Evolutionary conservation across 345 rosid species (phyloP).

Genomic region (Brassica incana): DNA sequence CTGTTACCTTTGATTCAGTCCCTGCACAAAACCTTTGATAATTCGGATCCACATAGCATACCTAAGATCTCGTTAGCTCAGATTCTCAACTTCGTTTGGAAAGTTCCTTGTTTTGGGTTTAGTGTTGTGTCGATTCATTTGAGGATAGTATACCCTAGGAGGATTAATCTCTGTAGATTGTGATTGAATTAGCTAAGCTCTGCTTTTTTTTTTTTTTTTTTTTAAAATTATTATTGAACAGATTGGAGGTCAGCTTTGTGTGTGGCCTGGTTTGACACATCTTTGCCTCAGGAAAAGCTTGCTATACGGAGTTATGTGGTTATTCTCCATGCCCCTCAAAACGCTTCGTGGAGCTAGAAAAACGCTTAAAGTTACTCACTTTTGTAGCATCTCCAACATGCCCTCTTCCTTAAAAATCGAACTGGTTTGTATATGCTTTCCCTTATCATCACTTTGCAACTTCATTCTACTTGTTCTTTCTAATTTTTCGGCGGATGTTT

Average conservation of each 20-base stretch:
- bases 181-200: background rate
- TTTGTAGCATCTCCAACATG: conserved; percentile 79
- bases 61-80: background rate
- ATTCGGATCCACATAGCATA: background rate
- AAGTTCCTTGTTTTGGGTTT: background rate
- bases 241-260: conserved; percentile 72
- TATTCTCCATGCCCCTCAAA: conserved; percentile 76
- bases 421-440: conserved; percentile 50
- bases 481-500: conserved; percentile 14
- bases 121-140: background rate
- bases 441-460: background rate
- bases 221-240: conserved; percentile 21
- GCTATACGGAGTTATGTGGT: conserved; percentile 71
- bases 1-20: background rate
- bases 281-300: conserved; percentile 85
- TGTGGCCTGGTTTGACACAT: conserved; percentile 84
- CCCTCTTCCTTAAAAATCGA: conserved; percentile 85
- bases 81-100: background rate
- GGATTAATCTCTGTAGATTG: background rate
- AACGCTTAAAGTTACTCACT: conserved; percentile 77
- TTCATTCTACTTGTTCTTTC: background rate
- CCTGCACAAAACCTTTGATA: background rate
- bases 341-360: conserved; percentile 89
- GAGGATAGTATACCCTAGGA: background rate
- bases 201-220: background rate